These are phyloP conservation scores for Simmondsia chinensis DNA, from an alignment of 148 eudicot species.

Conservation along the genomic window DNA sequence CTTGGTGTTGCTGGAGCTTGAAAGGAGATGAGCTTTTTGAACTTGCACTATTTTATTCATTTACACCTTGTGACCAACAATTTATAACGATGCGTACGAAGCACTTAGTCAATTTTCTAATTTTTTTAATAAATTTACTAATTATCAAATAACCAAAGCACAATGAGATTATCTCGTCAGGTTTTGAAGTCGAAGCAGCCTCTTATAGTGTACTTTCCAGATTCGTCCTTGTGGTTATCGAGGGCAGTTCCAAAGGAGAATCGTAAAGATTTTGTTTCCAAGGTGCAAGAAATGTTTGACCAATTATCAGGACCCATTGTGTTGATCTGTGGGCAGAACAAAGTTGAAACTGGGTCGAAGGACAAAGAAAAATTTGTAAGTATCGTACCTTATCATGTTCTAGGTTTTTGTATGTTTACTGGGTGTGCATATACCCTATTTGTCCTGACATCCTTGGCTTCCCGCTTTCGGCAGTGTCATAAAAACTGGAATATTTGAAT, in stretches of 20 bases:
- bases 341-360: conserved; percentile 74
- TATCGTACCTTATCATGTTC: conserved; percentile 5
- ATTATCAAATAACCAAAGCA: too few relatives aligned
- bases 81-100: too few relatives aligned
- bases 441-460: too few relatives aligned
- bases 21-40: too few relatives aligned
- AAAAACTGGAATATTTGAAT: too few relatives aligned
- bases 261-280: conserved; percentile 62
- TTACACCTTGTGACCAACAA: too few relatives aligned
- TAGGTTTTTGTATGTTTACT: not conserved
- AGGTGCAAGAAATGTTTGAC: conserved; percentile 92
- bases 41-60: too few relatives aligned
- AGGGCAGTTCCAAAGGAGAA: conserved; percentile 80
- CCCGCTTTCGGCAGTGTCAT: too few relatives aligned
- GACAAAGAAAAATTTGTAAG: conserved; percentile 92
- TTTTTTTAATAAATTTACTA: too few relatives aligned
- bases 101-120: too few relatives aligned
- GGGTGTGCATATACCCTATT: too few relatives aligned
- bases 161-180: conserved; percentile 41
- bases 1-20: too few relatives aligned
- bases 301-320: conserved; percentile 69
- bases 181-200: conserved; percentile 70
- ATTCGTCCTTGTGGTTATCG: conserved; percentile 73
- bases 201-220: conserved; percentile 89
- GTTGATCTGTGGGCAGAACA: conserved; percentile 93